Evolutionary conservation across 2,329 filamentous ascomycete genomes (phyloP).

Genomic region (Phyllosticta citriasiana): DNA sequence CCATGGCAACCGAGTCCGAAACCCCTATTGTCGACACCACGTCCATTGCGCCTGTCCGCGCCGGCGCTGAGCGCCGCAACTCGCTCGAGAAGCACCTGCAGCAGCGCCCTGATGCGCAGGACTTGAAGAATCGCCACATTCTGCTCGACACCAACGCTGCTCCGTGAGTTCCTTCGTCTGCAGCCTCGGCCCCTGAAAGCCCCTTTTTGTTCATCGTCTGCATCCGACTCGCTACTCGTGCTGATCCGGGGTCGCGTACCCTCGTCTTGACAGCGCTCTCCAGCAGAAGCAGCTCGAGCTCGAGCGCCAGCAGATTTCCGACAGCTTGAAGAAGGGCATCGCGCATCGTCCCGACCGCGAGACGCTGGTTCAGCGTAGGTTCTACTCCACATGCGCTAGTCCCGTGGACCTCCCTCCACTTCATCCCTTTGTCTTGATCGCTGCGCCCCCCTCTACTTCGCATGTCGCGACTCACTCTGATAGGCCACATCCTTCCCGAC

Average conservation of each 20-base stretch:
- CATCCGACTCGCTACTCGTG: not conserved
- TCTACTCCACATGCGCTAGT: conserved; percentile 8
- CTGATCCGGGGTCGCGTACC: not conserved
- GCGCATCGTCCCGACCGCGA: conserved; percentile 57
- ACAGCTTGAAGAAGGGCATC: conserved; percentile 55
- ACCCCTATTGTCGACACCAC: conserved; percentile 25
- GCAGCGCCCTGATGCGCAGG: conserved; percentile 42
- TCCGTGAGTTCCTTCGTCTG: conserved; percentile 40
- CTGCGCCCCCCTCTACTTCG: not conserved
- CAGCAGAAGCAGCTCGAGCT: conserved; percentile 54
- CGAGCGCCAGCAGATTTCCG: conserved; percentile 52
- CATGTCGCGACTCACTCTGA: conserved; percentile 1
- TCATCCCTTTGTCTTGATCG: not conserved
- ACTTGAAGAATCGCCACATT: conserved; percentile 60
- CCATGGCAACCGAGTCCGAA: conserved; percentile 7
- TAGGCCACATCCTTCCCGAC: conserved; percentile 79
- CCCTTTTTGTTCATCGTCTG: not conserved
- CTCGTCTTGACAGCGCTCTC: conserved; percentile 39
- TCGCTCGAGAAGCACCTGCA: conserved; percentile 39
- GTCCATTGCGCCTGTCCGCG: conserved; percentile 31
- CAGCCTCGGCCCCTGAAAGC: not conserved
- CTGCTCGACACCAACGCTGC: conserved; percentile 57
- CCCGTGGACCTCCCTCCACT: not conserved
- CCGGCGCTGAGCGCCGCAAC: conserved; percentile 51
- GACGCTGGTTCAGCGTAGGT: conserved; percentile 68